A percentile compares a stretch with the other conserved stretches of the same genome.
These are phyloP conservation scores for Kluyveromyces sp. DNA, from an alignment of 1,139 yeast species.

Conservation along the genomic window DNA sequence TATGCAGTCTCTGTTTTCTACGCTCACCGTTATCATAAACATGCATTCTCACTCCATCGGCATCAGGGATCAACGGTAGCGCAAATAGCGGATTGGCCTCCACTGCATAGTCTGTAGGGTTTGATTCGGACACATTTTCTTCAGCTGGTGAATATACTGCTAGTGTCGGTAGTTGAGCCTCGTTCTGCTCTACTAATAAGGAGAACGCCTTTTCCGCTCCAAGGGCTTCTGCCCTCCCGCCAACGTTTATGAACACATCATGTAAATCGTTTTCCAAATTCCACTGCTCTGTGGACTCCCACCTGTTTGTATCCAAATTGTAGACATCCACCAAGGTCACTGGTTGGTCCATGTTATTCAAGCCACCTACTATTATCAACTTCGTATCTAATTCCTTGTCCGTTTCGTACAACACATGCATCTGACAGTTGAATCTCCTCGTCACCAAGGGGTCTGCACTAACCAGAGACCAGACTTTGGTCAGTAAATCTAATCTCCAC, in stretches of 20 bases:
- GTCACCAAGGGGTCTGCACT: constrained; percentile 37
- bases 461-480: constrained; percentile 46
- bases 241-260: constrained; percentile 21
- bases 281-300: constrained; percentile 34
- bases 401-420: constrained; percentile 40
- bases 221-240: constrained; percentile 18
- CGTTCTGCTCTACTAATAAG: constrained; percentile 23
- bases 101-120: constrained; percentile 4
- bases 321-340: constrained; percentile 43
- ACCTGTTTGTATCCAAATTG: constrained; percentile 44
- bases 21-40: constrained; percentile 13
- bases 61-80: constrained; percentile 29
- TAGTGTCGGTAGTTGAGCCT: constrained; percentile 27
- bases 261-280: constrained; percentile 6
- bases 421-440: constrained; percentile 46
- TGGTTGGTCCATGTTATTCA: constrained; percentile 38
- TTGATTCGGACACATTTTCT: not conserved
- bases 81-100: constrained; percentile 27
- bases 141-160: constrained; percentile 20
- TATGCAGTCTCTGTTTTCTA: constrained; percentile 24
- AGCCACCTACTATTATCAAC: constrained; percentile 55
- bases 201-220: constrained; percentile 20
- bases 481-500: constrained; percentile 55
- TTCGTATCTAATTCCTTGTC: constrained; percentile 47
- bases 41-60: constrained; percentile 30